Conservation (phyloP, 2,329 filamentous ascomycete genomes). For the Pseudodiploospora longispora region DNA sequence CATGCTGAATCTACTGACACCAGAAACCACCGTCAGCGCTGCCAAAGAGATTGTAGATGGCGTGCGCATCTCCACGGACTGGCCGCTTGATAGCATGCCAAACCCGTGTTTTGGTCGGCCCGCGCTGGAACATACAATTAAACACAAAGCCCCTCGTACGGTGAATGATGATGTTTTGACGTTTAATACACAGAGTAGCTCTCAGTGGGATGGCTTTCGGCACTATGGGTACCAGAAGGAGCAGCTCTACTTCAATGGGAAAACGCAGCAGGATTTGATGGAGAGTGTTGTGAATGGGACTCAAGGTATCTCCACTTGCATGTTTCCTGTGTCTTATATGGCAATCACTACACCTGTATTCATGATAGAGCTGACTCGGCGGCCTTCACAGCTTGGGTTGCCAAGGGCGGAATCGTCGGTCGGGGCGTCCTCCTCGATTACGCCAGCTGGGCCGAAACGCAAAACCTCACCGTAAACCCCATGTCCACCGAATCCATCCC, state of each 20-base stretch:
- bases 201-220: slow-evolving; percentile 32
- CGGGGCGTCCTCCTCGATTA: slow-evolving; percentile 47
- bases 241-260: slow-evolving; percentile 24
- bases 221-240: slow-evolving; percentile 32
- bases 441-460: slow-evolving; percentile 32
- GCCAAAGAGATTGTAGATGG: slow-evolving; percentile 22
- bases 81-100: slow-evolving; percentile 24
- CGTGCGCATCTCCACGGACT: slow-evolving; percentile 24
- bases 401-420: slow-evolving; percentile 38
- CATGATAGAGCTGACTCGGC: background rate
- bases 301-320: slow-evolving; percentile 15
- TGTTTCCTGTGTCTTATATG: too few species aligned
- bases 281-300: slow-evolving; percentile 20
- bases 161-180: slow-evolving; percentile 26
- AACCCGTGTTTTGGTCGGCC: slow-evolving; percentile 25
- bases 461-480: slow-evolving; percentile 27
- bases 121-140: slow-evolving; percentile 21
- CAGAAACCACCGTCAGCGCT: slow-evolving; percentile 15
- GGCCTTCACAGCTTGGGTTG: slow-evolving; percentile 13
- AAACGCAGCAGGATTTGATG: slow-evolving; percentile 35
- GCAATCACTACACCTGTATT: background rate
- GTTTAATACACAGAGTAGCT: slow-evolving; percentile 30
- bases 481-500: slow-evolving; percentile 36
- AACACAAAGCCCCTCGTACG: slow-evolving; percentile 17
- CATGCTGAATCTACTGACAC: slow-evolving; percentile 46